Conservation (phyloP, 306 rosid genomes). For the Elaeagnus macrophylla region DNA sequence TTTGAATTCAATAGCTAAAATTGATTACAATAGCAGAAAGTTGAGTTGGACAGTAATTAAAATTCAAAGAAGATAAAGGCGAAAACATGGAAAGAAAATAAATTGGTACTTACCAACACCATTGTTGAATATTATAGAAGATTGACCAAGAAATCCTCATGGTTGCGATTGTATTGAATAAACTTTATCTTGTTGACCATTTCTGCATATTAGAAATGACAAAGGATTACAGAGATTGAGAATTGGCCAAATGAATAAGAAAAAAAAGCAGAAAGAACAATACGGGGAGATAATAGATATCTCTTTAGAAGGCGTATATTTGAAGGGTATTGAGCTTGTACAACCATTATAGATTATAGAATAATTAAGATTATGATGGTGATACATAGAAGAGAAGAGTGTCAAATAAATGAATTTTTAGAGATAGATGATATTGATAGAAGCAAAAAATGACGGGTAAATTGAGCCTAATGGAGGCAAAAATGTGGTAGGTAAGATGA, state of each 20-base stretch:
- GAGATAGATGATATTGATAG: slow-evolving; percentile 11
- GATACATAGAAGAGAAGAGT: slow-evolving; percentile 1
- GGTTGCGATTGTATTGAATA: slow-evolving; percentile 52
- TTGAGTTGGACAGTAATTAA: too few species aligned
- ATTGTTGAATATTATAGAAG: slow-evolving; percentile 63
- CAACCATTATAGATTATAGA: slow-evolving; percentile 49
- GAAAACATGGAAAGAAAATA: too few species aligned
- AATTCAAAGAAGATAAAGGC: too few species aligned
- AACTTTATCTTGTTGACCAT: slow-evolving; percentile 58
- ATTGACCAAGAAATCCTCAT: slow-evolving; percentile 52
- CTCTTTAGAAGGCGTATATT: slow-evolving; percentile 66
- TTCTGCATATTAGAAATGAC: slow-evolving; percentile 32
- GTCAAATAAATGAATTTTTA: slow-evolving; percentile 12
- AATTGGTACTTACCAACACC: too few species aligned
- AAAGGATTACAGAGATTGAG: background rate
- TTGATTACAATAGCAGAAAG: too few species aligned
- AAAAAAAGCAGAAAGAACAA: background rate
- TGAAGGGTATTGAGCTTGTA: slow-evolving; percentile 97
- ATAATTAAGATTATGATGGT: background rate
- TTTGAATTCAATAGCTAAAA: too few species aligned
- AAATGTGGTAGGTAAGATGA: slow-evolving; percentile 33
- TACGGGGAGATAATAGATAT: slow-evolving; percentile 22
- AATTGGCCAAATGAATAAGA: background rate
- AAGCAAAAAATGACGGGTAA: slow-evolving; percentile 17
- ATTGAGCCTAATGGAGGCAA: slow-evolving; percentile 18